Evolutionary conservation across 345 rosid genomes (phyloP).

Genomic region (Bruguiera gymnorhiza): DNA sequence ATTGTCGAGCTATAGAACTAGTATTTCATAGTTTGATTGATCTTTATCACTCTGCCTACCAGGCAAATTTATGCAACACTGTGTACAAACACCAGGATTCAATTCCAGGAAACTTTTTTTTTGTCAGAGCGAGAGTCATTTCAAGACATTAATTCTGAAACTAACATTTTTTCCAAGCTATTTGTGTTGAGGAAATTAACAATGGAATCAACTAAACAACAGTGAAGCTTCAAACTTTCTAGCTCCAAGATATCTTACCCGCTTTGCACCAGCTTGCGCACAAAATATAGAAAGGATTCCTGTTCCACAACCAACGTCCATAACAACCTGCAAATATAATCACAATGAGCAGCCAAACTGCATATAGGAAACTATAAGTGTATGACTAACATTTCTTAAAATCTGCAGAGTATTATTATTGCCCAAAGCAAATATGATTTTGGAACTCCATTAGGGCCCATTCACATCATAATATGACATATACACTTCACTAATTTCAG

Average conservation of each 20-base stretch:
- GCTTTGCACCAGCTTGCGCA: slow-evolving; percentile 96
- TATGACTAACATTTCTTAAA: neutral
- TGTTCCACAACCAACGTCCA: slow-evolving; percentile 99
- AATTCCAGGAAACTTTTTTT: no score
- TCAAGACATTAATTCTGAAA: no score
- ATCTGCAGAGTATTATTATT: neutral
- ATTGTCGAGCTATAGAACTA: no score
- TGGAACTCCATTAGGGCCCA: neutral
- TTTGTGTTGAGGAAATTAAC: no score
- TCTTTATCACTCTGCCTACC: no score
- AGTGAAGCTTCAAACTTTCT: slow-evolving; percentile 2
- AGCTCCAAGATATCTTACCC: slow-evolving; percentile 44
- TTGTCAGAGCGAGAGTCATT: no score
- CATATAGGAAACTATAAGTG: neutral
- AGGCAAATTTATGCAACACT: no score
- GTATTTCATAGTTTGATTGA: no score
- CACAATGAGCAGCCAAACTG: slow-evolving; percentile 20
- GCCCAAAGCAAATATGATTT: slow-evolving; percentile 6
- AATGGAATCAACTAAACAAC: no score
- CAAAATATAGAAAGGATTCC: slow-evolving; percentile 97
- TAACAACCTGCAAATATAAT: slow-evolving; percentile 61
- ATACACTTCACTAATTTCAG: neutral
- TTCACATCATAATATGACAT: neutral
- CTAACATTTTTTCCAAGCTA: no score
- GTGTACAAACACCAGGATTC: no score